These are phyloP conservation scores for Lentinula edodes DNA, from an alignment of 768 basidiomycete species.

Conservation along the genomic window DNA sequence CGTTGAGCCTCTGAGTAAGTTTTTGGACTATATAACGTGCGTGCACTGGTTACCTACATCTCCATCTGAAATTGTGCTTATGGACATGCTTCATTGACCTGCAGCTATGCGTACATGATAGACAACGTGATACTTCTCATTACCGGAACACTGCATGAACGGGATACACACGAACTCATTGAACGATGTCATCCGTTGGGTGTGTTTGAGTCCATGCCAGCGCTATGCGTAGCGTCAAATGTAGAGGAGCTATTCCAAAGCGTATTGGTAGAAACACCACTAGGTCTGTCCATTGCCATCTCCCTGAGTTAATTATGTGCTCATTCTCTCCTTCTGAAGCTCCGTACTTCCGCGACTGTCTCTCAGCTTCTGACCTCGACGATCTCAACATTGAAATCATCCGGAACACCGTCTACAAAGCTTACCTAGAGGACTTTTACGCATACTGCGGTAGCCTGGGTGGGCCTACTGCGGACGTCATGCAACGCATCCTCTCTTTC, in stretches of 20 bases:
- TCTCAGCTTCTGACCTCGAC: slow-evolving; percentile 93
- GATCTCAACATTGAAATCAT: slow-evolving; percentile 99
- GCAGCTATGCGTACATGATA: slow-evolving; percentile 98
- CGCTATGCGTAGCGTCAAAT: slow-evolving; percentile 97
- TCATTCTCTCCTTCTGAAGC: slow-evolving; percentile 34
- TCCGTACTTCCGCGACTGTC: slow-evolving; percentile 94
- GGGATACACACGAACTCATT: slow-evolving; percentile 94
- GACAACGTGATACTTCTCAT: slow-evolving; percentile 98
- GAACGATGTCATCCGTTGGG: slow-evolving; percentile 97
- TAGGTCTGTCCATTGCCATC: slow-evolving; percentile 54
- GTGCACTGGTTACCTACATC: slow-evolving; percentile 23
- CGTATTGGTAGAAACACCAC: slow-evolving; percentile 94
- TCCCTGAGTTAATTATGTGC: not conserved
- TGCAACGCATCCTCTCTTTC: slow-evolving; percentile 88
- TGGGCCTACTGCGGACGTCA: slow-evolving; percentile 79
- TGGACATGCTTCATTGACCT: not conserved
- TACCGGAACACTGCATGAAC: slow-evolving; percentile 93
- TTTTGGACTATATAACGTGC: slow-evolving; percentile 97
- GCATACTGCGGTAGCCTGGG: slow-evolving; percentile 74
- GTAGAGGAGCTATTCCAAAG: slow-evolving; percentile 97
- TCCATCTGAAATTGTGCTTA: not conserved
- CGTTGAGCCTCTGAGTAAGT: slow-evolving; percentile 84
- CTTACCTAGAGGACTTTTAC: slow-evolving; percentile 97
- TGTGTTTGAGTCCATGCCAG: slow-evolving; percentile 97
- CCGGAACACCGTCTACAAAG: slow-evolving; percentile 97